These are phyloP conservation scores for Zygoascus flipseniorum DNA, from an alignment of 805 yeast species.

Conservation along the genomic window DNA sequence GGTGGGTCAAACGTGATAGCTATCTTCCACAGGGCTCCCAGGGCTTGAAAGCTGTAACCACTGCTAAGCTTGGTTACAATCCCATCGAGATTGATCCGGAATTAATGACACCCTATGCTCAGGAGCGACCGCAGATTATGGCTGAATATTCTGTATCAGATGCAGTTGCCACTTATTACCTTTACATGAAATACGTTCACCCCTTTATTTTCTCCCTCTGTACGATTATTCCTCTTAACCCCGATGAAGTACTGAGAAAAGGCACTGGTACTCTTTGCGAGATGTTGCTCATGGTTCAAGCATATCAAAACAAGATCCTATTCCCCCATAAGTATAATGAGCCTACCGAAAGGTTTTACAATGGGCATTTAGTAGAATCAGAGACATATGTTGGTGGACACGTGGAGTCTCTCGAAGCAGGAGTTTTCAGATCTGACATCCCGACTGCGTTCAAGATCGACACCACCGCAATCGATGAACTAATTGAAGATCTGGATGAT, in stretches of 20 bases:
- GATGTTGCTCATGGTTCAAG: constrained; percentile 93
- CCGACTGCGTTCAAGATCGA: constrained; percentile 68
- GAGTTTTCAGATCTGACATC: constrained; percentile 90
- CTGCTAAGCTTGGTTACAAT: constrained; percentile 88
- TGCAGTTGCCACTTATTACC: constrained; percentile 96
- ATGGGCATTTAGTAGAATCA: constrained; percentile 87
- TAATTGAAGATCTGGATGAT: constrained; percentile 59
- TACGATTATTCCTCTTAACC: constrained; percentile 90
- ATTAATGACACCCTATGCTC: constrained; percentile 95
- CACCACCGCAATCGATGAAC: constrained; percentile 72
- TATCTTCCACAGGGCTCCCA: constrained; percentile 98
- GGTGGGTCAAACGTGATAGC: constrained; percentile 98
- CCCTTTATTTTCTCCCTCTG: constrained; percentile 94
- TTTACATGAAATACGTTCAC: constrained; percentile 93
- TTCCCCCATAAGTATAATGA: constrained; percentile 92
- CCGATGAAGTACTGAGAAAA: constrained; percentile 90
- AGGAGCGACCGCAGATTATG: constrained; percentile 81
- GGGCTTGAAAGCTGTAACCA: constrained; percentile 96
- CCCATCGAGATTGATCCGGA: constrained; percentile 97
- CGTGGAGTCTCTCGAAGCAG: constrained; percentile 95
- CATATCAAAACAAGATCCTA: constrained; percentile 65
- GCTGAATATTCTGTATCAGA: constrained; percentile 98
- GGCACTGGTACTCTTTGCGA: constrained; percentile 99
- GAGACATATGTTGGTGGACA: constrained; percentile 99
- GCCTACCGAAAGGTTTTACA: constrained; percentile 88